Conservation (phyloP, 257 asterid genomes). For the Plectranthus barbatus region DNA sequence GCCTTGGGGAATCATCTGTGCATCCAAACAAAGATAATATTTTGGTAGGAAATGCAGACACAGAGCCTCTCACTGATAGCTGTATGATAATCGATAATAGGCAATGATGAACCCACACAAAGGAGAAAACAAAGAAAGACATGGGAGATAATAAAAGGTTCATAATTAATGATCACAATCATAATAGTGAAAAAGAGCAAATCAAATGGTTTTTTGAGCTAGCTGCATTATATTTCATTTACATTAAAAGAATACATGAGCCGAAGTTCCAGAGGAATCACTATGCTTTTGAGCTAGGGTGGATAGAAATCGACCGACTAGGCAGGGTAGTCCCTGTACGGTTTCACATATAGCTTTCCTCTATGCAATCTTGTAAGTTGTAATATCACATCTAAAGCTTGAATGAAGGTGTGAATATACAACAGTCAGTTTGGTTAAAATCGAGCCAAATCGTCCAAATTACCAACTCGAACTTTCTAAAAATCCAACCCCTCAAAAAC, state of each 20-base stretch:
- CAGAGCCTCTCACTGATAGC: not conserved
- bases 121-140: not conserved
- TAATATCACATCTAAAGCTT: not conserved
- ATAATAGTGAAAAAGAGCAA: not conserved
- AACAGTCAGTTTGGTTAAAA: no score
- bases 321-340: not conserved
- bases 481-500: no score
- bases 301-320: not conserved
- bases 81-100: no score
- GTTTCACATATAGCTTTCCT: not conserved
- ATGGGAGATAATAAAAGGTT: no score
- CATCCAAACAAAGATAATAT: not conserved
- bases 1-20: slow-evolving; percentile 58
- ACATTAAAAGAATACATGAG: not conserved
- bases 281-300: not conserved
- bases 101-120: not conserved
- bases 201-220: not conserved
- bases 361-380: not conserved
- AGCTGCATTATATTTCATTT: not conserved
- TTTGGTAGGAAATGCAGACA: not conserved
- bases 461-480: no score
- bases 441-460: no score
- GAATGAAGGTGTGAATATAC: no score
- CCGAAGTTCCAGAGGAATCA: no score
- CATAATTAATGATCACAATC: no score